Conservation (phyloP, 305 asterid species). For the Fraxinus paxiana region DNA sequence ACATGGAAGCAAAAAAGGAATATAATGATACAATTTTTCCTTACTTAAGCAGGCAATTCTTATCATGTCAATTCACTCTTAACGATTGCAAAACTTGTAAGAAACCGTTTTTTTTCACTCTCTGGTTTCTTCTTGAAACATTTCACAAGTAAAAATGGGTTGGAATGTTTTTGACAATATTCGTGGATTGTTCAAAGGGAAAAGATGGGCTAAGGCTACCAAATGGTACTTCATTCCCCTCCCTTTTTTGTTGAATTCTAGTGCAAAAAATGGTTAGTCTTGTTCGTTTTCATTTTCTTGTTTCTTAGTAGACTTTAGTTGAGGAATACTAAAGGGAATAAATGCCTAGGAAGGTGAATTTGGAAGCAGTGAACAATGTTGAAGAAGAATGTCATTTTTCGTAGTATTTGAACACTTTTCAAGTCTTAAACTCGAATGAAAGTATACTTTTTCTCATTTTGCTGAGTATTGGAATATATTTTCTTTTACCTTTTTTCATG, state of each 20-base stretch:
- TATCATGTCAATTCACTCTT: background rate
- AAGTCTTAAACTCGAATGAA: background rate
- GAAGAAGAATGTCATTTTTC: background rate
- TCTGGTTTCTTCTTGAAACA: background rate
- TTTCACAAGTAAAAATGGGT: conserved; percentile 16
- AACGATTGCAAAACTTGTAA: background rate
- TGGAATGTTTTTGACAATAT: conserved; percentile 13
- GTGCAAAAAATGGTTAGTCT: background rate
- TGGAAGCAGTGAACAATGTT: background rate
- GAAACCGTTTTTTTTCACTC: background rate
- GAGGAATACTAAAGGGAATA: background rate
- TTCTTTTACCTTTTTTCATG: background rate
- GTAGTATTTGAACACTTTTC: background rate
- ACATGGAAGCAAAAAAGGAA: background rate
- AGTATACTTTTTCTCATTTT: background rate
- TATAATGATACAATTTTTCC: background rate
- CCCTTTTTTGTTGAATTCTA: background rate
- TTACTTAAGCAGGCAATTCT: background rate
- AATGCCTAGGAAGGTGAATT: background rate
- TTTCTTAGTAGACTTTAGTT: background rate
- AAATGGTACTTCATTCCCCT: conserved; percentile 21
- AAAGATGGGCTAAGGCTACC: conserved; percentile 33
- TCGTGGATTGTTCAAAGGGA: conserved; percentile 20
- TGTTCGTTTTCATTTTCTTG: background rate
- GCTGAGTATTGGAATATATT: background rate